Base-by-base conservation (phyloP, 345 rosid genomes). In the Pistacia vera region DNA sequence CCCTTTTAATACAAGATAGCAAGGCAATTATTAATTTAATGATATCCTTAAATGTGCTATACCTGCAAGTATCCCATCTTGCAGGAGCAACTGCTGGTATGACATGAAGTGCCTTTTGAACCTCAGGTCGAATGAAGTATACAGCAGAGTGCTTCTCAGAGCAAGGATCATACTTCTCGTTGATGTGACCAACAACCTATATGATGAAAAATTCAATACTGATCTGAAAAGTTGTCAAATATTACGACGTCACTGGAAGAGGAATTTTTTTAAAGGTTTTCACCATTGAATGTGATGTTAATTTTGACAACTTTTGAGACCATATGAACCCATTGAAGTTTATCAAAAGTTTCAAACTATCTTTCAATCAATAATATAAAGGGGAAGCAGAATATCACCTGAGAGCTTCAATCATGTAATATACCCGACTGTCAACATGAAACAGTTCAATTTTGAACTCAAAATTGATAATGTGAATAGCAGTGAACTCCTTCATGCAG, bases 1-100 rank as follows among this genome's bases (percentile, higher is more conserved):
- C 12, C 35, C 35, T n/a, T 57, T 35, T 18, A 36, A 13, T 38
- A 13, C 11, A 30, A 30, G 33, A 0, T 52, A 68, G 60, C 13
- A 64, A 57, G 5, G n/a, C 41, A 22, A 30, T 30, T 30, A 9
- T n/a, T 63, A 30, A 20, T 8, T 30, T 30, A 1, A 0, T 4
- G 2, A 41, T 48, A 20, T n/a, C 41, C 57, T 75, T 49, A 49
- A 70, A 46, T 64, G 64, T 62, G 18, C 1, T 64, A 16, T 87
- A 93, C 99, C 88, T 95, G 98, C 98, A 95, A 30, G 97, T 90
- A 3, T 87, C 96, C 99, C 99, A 93, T 80, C 86, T 88, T 67
- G 85, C 69, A 66, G 96, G 90, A 66, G 93, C 93, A 81, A 85
- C 73, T 80, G 87, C 84, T 70, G 89, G 73, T 64, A 82, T 77